These are phyloP conservation scores for Boletus edulis DNA, from an alignment of 768 basidiomycete species.

Conservation along the genomic window DNA sequence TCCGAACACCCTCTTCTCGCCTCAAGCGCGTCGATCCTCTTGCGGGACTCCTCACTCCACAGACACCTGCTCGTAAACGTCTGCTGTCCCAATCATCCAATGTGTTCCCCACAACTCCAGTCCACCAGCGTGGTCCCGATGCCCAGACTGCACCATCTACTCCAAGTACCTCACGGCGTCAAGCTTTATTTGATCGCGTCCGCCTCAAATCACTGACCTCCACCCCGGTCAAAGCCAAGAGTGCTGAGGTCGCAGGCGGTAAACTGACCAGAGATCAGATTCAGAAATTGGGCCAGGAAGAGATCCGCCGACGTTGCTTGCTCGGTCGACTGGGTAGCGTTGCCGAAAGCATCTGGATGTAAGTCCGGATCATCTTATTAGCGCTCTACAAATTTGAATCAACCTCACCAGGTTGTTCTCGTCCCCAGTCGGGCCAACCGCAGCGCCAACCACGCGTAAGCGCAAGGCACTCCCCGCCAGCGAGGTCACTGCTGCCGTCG, in stretches of 20 bases:
- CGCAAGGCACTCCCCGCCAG: constrained; percentile 65
- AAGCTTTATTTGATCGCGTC: constrained; percentile 79
- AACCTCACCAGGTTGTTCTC: constrained; percentile 59
- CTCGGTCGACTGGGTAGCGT: constrained; percentile 75
- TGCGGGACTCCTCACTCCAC: constrained; percentile 36
- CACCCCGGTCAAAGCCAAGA: constrained; percentile 60
- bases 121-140: constrained; percentile 54
- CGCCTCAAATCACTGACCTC: constrained; percentile 67
- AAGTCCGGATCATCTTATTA: constrained; percentile 18
- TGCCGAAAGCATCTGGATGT: constrained; percentile 92
- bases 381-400: neutral
- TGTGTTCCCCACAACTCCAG: constrained; percentile 62
- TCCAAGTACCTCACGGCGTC: constrained; percentile 71
- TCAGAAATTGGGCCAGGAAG: constrained; percentile 72
- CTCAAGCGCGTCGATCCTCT: constrained; percentile 35
- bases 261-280: constrained; percentile 65
- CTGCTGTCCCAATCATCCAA: constrained; percentile 38
- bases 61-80: constrained; percentile 42
- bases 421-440: constrained; percentile 49
- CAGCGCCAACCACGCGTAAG: constrained; percentile 60
- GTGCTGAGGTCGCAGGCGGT: constrained; percentile 38
- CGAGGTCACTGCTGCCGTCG: constrained; percentile 65
- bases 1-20: constrained; percentile 61
- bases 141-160: constrained; percentile 62
- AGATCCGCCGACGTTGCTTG: constrained; percentile 70